A percentile compares a stretch with the other conserved stretches of the same genome.
Evolutionary conservation across 169 alveolate species (phyloP).

Genomic region (Amoebophrya sp.): DNA sequence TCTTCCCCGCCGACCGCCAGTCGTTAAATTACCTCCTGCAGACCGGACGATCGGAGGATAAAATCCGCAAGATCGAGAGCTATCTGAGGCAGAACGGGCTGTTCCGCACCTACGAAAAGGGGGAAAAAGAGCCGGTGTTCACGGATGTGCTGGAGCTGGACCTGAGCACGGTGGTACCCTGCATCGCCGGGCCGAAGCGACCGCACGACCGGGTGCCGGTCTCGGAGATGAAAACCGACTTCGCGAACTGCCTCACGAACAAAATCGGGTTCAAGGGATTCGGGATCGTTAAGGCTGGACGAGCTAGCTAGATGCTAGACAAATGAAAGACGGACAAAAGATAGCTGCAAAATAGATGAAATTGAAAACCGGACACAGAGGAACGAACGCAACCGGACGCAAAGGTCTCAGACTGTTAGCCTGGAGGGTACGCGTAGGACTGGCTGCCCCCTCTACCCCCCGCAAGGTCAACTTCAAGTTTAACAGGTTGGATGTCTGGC

Average conservation of each 20-base stretch:
- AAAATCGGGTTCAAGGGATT: constrained; percentile 69
- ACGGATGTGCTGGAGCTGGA: constrained; percentile 26
- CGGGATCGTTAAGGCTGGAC: constrained; percentile 34
- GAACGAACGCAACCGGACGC: too few relatives aligned
- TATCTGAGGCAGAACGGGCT: constrained; percentile 38
- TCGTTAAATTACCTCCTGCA: constrained; percentile 68
- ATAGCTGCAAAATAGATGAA: too few relatives aligned
- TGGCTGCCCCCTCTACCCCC: too few relatives aligned
- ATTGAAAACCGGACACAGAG: too few relatives aligned
- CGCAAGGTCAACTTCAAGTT: too few relatives aligned
- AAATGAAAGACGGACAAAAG: too few relatives aligned
- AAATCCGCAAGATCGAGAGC: constrained; percentile 55
- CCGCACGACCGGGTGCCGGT: constrained; percentile 86
- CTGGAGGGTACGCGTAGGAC: too few relatives aligned
- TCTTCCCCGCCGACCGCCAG: constrained; percentile 83
- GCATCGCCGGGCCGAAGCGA: constrained; percentile 89
- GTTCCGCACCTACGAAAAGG: not conserved
- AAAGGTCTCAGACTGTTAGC: too few relatives aligned
- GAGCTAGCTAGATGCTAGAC: too few relatives aligned
- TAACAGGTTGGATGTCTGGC: too few relatives aligned
- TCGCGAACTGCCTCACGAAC: constrained; percentile 38
- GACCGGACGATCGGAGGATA: constrained; percentile 79
- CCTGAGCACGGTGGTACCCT: constrained; percentile 65
- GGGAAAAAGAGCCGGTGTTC: not conserved
- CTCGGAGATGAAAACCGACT: constrained; percentile 59